These are phyloP conservation scores for Grifola frondosa DNA, from an alignment of 1,284 basidiomycete species.

Conservation along the genomic window DNA sequence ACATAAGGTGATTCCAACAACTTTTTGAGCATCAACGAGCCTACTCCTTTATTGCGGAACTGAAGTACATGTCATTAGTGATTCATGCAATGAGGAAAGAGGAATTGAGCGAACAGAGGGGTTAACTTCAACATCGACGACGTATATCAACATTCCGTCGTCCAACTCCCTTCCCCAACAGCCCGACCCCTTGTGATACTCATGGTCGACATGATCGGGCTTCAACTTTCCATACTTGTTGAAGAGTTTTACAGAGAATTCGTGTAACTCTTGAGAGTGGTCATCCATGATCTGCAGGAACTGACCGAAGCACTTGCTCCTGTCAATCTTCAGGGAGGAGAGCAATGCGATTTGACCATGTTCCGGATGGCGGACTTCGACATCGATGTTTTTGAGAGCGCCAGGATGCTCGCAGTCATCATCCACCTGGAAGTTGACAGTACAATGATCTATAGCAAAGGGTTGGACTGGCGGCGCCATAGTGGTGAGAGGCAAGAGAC, in stretches of 20 bases:
- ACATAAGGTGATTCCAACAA: conserved; percentile 25
- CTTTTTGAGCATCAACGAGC: conserved; percentile 24
- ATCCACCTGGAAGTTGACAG: background rate
- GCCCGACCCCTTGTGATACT: conserved; percentile 31
- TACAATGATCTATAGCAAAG: background rate
- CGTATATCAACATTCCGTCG: conserved; percentile 27
- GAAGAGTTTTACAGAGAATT: conserved; percentile 30
- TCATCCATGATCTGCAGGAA: conserved; percentile 31
- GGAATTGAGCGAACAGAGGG: no score
- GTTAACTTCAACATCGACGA: conserved; percentile 27
- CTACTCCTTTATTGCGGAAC: conserved; percentile 25
- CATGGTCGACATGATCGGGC: conserved; percentile 27
- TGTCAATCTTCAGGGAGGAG: conserved; percentile 9
- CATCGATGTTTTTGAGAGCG: conserved; percentile 2
- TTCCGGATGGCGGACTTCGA: conserved; percentile 3
- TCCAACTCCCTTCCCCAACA: conserved; percentile 34
- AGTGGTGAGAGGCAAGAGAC: background rate
- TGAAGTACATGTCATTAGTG: conserved; percentile 3
- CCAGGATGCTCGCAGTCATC: conserved; percentile 6
- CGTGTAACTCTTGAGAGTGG: conserved; percentile 28
- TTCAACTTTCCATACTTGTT: conserved; percentile 27
- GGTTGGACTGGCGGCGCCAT: background rate
- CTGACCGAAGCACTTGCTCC: conserved; percentile 5
- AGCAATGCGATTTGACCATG: conserved; percentile 6
- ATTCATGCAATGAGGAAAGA: background rate